Base-by-base conservation (phyloP, 306 rosid genomes). In the Hippophae tibetana region DNA sequence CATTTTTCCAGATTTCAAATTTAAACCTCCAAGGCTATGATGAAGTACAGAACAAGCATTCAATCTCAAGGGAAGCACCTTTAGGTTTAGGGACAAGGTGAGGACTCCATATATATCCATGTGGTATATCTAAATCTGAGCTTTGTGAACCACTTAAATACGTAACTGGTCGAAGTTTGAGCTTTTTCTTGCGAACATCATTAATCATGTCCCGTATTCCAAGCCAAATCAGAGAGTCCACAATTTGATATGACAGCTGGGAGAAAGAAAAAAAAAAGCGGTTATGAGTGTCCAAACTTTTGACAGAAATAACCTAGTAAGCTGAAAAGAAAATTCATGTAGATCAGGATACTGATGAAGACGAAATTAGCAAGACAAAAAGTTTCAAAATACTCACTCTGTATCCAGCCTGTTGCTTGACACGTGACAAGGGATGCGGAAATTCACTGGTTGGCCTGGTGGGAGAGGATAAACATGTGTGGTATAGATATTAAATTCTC, bases 71-170 rank as follows among this genome's bases (percentile, higher is more conserved):
- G 26, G 70, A 47, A 47, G 47, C 56, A 93, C 99, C 99, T 84
- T 86, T 93, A 63, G 99, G 99, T 80, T 93, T 93, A 66, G 99
- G 99, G 70, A 88, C 99, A 70, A 93, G 95, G 74, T 93, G 94
- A 58, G 99, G 99, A 76, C 99, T 93, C 99, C 99, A 93, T 61
- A 93, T 93, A 70, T 93, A 93, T 50, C 95, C 99, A 84, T 93
- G 82, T 38, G 99, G 99, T 52, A 93, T 77, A 73, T 88, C 92
- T 62, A 83, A 58, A 43, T 93, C 99, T 8, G 84, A 86, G 70
- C 94, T 90, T 69, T 93, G 99, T 49, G 97, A 93, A 67, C 99
- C 99, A 79, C 99, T 93, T 79, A 93, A 82, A 74, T 93, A 93
- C 44, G 99, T 93, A 49, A 93, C 99, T 6, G 99, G 99, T 66